Percentiles rank a stretch among this genome's conserved stretches.
Conservation (phyloP, 2,329 filamentous ascomycete species). For the Colletotrichum cuscutae region DNA sequence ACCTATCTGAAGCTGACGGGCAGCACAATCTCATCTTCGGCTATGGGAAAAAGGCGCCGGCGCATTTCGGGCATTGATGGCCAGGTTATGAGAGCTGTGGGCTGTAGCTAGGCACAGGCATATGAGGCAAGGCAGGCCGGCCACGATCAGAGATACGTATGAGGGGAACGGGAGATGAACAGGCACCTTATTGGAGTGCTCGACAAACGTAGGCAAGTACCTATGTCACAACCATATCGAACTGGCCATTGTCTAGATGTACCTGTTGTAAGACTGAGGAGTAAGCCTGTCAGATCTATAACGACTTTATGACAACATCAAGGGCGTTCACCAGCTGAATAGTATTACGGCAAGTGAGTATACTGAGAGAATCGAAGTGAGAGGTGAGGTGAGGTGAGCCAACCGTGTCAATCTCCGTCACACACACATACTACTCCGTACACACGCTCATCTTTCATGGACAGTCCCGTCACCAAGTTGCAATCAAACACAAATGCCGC, state of each 20-base stretch:
- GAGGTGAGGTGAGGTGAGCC: background rate
- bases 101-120: background rate
- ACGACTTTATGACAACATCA: background rate
- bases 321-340: background rate
- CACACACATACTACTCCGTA: too few relatives aligned
- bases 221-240: background rate
- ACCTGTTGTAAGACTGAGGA: background rate
- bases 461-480: background rate
- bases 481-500: background rate
- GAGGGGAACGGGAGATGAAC: background rate
- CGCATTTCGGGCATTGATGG: slow-evolving; percentile 1
- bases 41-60: slow-evolving; percentile 2
- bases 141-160: background rate
- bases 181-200: background rate
- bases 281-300: background rate
- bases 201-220: background rate
- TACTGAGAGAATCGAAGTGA: background rate
- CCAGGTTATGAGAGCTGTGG: background rate
- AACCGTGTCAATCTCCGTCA: background rate
- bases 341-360: background rate
- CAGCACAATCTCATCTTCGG: slow-evolving; percentile 19
- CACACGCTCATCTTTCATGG: background rate
- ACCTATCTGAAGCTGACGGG: background rate
- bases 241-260: background rate
- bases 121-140: slow-evolving; percentile 1